Base-by-base conservation (phyloP, 139 green algal species). In the Volvox reticuliferus region DNA sequence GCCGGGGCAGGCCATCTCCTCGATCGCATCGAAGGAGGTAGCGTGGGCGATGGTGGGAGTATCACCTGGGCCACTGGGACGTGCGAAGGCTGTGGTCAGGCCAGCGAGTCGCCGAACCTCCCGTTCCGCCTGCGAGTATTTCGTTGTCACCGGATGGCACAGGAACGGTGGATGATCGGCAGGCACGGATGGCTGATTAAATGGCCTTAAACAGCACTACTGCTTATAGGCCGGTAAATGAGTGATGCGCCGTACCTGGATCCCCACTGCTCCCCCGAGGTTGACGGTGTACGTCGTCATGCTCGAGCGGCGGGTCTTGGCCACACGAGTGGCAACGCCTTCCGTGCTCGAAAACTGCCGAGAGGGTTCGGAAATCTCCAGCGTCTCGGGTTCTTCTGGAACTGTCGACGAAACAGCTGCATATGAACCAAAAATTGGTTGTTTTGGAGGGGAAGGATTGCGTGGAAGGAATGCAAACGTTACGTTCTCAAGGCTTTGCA, bases 251-350 rank as follows among this genome's bases (percentile, higher is more conserved):
- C 79, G 79, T 44, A 86, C 79, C 81, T 76, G 62, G 17, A 55
- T 63, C 36, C 17, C 32, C 30, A 21, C 3, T 1, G n/a, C 81
- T 17, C 81, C 55, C 26, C 79, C 81, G 9, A 87, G 62, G 62
- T 87, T 77, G 13, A 87, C n/a, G 30, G 81, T 87, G 81, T 77
- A 87, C 30, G 81, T 87, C 21, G 81, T 87, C 61, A 87, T 77
- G 81, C 61, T 77, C 17, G 61, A 76, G 16, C 81, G 81, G 19
- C 81, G 81, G 5, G 35, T n/a, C 32, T 87, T 87, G 13, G 17
- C 81, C 24, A 71, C 22, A 0, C 79, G 79, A 19, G 9, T 30
- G 28, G 75, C 75, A 0, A 61, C 61, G 32, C 50, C 75, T 20
- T 81, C 75, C 30, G 33, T 55, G 14, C 32, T 26, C 30, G 24